Base-by-base conservation (phyloP, 2,329 filamentous ascomycete species). In the Sordariomycetes sp. region DNA sequence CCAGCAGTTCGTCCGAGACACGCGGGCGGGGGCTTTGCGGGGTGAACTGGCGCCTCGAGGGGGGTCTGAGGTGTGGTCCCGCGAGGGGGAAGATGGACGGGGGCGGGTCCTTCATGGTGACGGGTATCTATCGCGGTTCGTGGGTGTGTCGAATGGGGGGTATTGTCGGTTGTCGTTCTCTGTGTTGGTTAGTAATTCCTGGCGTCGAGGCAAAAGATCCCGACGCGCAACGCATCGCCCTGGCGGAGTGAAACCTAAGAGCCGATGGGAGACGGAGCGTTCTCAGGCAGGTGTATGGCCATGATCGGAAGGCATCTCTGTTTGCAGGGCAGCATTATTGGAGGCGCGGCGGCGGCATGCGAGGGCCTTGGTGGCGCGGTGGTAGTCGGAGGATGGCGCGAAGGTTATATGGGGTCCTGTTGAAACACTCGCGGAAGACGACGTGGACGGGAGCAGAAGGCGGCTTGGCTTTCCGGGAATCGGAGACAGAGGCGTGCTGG, bases 1-100 rank as follows among this genome's bases (percentile, higher is more conserved):
- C 72, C 59, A 89, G 75, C 43, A 89, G 75, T 62, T 86, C 82
- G 66, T 87, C 82, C 55, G 71, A 67, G 34, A 68, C 70, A 58
- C 72, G 74, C 57, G 73, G 73, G 61, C 75, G 75, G n/a, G 79
- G 76, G 10, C 79, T 78, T 59, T 66, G 64, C 43, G 69, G 69
- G 57, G 72, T 74, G 43, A 70, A 66, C 32, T 72, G 68, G 60
- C 74, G 72, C 62, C 74, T 72, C 28, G 72, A 66, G 24, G 68
- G 61, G 60, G 70, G 65, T 28, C 59, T 65, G 59, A 66, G 62
- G 58, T 75, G 70, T 55, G 71, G 70, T 60, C 67, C 71, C 59
- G 64, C 66, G 43, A 70, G 67, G 64, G 68, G 69, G 58, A 69
- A 67, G 53, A 69, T 62, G 60, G 55, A 64, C 66, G 59, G 64